A percentile compares a stretch with the other conserved stretches of the same genome.
phyloP scores from a whole-genome alignment of 208 protist species.

The Naegleria lovaniensis region DNA sequence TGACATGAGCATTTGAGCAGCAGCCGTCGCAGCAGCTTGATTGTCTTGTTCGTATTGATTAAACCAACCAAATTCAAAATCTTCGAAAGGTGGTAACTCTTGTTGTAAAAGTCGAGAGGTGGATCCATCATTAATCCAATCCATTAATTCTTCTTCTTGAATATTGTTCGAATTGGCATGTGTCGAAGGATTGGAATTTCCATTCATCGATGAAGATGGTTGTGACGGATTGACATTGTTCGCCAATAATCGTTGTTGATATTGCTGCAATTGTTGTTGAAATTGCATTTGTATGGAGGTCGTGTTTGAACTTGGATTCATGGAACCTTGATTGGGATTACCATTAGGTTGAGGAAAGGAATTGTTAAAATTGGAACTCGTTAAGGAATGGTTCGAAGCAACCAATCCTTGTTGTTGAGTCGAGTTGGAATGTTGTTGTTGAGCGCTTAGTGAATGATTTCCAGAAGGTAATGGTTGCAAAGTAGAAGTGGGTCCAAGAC shows the following conservation, averaged over 20 bases:
- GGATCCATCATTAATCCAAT: background rate
- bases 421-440: background rate
- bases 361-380: no score
- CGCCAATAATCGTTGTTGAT: background rate
- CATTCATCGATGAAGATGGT: background rate
- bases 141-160: background rate
- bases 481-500: background rate
- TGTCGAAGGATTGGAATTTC: background rate
- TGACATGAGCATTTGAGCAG: no score
- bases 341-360: no score
- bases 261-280: background rate
- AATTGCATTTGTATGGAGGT: background rate
- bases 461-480: background rate
- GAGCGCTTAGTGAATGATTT: background rate
- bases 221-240: background rate
- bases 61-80: background rate
- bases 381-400: no score
- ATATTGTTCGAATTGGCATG: background rate
- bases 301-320: background rate
- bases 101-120: background rate
- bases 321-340: no score
- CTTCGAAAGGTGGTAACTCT: background rate
- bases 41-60: background rate
- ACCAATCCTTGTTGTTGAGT: background rate
- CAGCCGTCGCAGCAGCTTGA: background rate